These are phyloP conservation scores for Dryadomyces quercus-mongolicae DNA, from an alignment of 2,329 filamentous ascomycete genomes.

Conservation along the genomic window DNA sequence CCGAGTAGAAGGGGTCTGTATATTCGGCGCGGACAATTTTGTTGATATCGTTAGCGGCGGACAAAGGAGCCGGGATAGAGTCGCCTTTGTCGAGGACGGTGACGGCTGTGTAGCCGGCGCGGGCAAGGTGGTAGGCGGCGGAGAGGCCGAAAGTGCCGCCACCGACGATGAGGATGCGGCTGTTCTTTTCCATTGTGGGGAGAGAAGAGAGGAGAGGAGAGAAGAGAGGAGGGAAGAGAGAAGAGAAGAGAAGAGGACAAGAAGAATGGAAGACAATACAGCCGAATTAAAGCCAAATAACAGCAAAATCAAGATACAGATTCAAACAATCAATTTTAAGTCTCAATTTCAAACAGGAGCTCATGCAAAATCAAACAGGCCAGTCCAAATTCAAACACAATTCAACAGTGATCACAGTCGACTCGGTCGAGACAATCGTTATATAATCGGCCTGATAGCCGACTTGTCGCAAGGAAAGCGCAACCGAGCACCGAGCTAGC, in stretches of 20 bases:
- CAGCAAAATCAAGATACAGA: no score
- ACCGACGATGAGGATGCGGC: constrained; percentile 21
- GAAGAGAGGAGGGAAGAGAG: no score
- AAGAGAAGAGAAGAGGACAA: no score
- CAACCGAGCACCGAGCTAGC: background rate
- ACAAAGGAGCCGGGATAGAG: background rate
- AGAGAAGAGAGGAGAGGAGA: no score
- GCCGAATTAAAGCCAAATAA: no score
- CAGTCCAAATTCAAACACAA: background rate
- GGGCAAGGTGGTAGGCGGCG: constrained; percentile 29
- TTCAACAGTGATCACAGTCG: no score
- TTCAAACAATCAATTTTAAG: no score
- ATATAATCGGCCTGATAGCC: background rate
- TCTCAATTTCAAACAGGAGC: no score
- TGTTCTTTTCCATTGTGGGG: background rate
- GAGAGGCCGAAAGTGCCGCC: constrained; percentile 21
- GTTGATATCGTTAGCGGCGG: constrained; percentile 22
- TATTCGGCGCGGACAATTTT: constrained; percentile 50
- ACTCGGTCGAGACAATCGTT: no score
- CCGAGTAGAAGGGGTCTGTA: constrained; percentile 43
- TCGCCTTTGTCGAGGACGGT: constrained; percentile 31
- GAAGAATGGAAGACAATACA: no score
- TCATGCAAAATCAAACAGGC: no score
- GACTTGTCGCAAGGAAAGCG: background rate
- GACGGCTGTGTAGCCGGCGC: constrained; percentile 31